Evolutionary conservation across 1,284 basidiomycete species (phyloP), one percentile per base, ranked within the genome.

Genomic region (Xerocomus amazonicus): DNA sequence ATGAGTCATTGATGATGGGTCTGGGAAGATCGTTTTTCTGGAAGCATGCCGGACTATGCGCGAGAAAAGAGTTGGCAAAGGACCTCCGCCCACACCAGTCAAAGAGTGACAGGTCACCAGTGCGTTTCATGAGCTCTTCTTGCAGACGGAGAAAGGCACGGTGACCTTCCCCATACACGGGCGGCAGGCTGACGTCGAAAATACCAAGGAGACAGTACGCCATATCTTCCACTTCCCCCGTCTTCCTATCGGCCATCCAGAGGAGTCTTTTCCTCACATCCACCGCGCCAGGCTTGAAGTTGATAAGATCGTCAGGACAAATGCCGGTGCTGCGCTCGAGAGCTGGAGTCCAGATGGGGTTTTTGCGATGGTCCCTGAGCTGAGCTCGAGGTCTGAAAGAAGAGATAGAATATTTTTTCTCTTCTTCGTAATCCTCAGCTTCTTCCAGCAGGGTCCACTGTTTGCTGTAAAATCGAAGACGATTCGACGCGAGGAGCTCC

Each of bases 31-130:
- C 33, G 23, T 40, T 42, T n/a, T n/a, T 27, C 16, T 51, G 16
- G 44, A 55, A 61, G 19, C 60, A 61, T 32, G 45, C 41, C 4
- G 62, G 43, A 23, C 39, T 9, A 14, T 44, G 32, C 4, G 59
- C 59, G 13, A 61, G 51, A 44, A 65, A 61, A 13, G 59, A 33
- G 56, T 63, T 61, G 48, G 59, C 34, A 1, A 43, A 37, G n/a
- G 62, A 53, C n/a, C 41, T 40, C 9, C 29, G 72, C 10, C 73
- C 59, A 28, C 58, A 58, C 65, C 62, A 63, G 42, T 68, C 64
- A 27, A 63, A 63, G 27, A 63, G 46, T 1, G 63, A 59, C 17
- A 54, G 19, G 3, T 68, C 66, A 1, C 51, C 48, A 0, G 63
- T 64, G 31, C 57, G 60, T 33, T 61, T 61, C 46, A 63, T 57